These are phyloP conservation scores for Ceratobasidium sp. DNA, from an alignment of 1,284 basidiomycete genomes.

Conservation along the genomic window DNA sequence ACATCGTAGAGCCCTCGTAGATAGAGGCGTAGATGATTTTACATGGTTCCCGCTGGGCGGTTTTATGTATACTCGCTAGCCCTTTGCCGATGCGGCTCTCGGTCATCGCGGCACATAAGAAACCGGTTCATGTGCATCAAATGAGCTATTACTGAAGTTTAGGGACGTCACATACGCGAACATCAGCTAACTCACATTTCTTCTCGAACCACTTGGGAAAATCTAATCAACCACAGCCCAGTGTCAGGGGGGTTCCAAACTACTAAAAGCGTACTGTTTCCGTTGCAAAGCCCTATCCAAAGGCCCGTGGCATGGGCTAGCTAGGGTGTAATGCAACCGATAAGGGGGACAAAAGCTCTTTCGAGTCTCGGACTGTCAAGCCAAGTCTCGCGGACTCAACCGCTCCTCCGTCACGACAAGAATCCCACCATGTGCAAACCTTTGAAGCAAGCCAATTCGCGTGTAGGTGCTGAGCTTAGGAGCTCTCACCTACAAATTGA, in stretches of 20 bases:
- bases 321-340: slow-evolving; percentile 8
- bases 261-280: background rate
- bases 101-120: slow-evolving; percentile 9
- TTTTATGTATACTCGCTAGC: background rate
- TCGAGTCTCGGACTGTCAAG: slow-evolving; percentile 22
- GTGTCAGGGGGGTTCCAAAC: background rate
- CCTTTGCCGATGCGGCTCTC: background rate
- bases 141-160: background rate
- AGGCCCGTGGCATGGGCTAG: background rate
- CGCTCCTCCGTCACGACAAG: slow-evolving; percentile 9
- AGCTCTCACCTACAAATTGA: too few species aligned
- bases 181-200: background rate
- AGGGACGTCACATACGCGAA: background rate
- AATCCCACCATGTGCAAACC: slow-evolving; percentile 29
- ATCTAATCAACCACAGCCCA: background rate
- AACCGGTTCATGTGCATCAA: background rate
- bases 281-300: background rate
- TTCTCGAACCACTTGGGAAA: background rate
- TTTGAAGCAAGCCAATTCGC: slow-evolving; percentile 22
- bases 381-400: slow-evolving; percentile 23
- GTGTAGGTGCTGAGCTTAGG: slow-evolving; percentile 26
- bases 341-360: slow-evolving; percentile 17
- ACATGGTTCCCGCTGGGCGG: background rate
- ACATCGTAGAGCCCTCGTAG: background rate
- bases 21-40: background rate